phyloP scores from a whole-genome alignment of 108 stramenopile genomes.

The Nitzschia putrida region DNA sequence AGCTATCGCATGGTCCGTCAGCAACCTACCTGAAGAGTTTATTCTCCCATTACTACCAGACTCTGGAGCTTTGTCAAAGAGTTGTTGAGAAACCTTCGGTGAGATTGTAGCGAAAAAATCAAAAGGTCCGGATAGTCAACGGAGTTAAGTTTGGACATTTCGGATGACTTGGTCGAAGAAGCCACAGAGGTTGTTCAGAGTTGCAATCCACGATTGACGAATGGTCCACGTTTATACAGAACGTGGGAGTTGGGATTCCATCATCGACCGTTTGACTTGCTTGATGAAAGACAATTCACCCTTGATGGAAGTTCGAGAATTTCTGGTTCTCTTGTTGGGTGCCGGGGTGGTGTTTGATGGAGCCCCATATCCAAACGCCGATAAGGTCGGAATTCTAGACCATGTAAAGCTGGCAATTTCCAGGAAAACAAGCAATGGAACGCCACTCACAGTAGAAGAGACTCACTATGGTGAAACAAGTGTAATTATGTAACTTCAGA shows the following conservation, averaged over 20 bases:
- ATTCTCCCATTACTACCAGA: too few relatives aligned
- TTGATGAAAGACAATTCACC: conserved; percentile 75
- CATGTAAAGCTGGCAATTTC: conserved; percentile 32
- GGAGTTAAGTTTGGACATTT: conserved; percentile 81
- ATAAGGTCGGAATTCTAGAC: conserved; percentile 63
- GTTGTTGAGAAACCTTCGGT: too few relatives aligned
- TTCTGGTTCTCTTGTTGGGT: conserved; percentile 66
- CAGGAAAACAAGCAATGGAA: conserved; percentile 69
- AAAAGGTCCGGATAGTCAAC: conserved; percentile 71
- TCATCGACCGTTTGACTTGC: conserved; percentile 77
- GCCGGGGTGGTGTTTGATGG: conserved; percentile 46
- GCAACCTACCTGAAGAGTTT: too few relatives aligned
- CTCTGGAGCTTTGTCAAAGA: too few relatives aligned
- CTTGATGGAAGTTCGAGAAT: conserved; percentile 69
- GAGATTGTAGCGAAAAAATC: too few relatives aligned
- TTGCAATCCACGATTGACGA: conserved; percentile 86
- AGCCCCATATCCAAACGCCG: conserved; percentile 65
- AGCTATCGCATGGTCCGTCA: too few relatives aligned
- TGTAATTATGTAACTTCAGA: conserved; percentile 6
- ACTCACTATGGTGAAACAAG: conserved; percentile 23
- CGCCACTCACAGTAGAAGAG: conserved; percentile 57
- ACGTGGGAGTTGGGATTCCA: conserved; percentile 87
- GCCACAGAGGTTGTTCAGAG: conserved; percentile 77
- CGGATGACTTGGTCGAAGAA: conserved; percentile 84
- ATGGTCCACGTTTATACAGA: conserved; percentile 79